Evolutionary conservation across 1,139 yeast genomes (phyloP).

Genomic region (Lodderomyces orthopsilosis): DNA sequence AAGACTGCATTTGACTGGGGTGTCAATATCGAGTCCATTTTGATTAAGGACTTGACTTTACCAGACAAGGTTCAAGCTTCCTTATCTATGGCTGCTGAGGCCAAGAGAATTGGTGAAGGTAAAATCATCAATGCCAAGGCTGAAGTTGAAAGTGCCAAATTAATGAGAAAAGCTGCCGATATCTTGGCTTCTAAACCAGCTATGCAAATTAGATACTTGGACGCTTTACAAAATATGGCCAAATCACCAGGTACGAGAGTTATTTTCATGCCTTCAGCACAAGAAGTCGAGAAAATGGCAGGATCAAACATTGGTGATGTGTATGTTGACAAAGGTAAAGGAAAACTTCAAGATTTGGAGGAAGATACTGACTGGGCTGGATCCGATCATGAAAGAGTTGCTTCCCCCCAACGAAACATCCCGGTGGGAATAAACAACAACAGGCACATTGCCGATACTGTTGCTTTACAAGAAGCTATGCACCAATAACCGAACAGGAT

Average conservation of each 20-base stretch:
- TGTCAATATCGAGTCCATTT: conserved; percentile 63
- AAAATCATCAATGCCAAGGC: conserved; percentile 75
- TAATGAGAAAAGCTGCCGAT: conserved; percentile 79
- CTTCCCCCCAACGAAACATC: conserved; percentile 3
- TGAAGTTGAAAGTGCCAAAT: conserved; percentile 72
- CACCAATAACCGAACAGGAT: neutral
- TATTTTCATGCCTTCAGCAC: conserved; percentile 67
- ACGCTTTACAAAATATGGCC: conserved; percentile 79
- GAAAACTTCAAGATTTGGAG: conserved; percentile 16
- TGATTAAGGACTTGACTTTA: conserved; percentile 65
- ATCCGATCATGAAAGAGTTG: conserved; percentile 6
- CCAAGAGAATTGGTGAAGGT: conserved; percentile 74
- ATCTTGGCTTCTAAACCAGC: conserved; percentile 77
- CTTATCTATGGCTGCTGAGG: conserved; percentile 73
- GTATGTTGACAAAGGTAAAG: conserved; percentile 10
- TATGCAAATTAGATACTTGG: conserved; percentile 76
- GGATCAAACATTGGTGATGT: conserved; percentile 18
- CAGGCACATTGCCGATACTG: conserved; percentile 20
- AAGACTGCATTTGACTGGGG: conserved; percentile 74
- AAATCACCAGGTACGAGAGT: conserved; percentile 60
- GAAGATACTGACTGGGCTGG: conserved; percentile 21
- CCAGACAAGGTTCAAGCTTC: conserved; percentile 59
- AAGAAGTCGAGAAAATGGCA: conserved; percentile 40
- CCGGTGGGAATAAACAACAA: conserved; percentile 8
- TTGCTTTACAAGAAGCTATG: conserved; percentile 34